These are phyloP conservation scores for Oryza meridionalis DNA, from an alignment of 176 grass and related monocot species.

Conservation along the genomic window DNA sequence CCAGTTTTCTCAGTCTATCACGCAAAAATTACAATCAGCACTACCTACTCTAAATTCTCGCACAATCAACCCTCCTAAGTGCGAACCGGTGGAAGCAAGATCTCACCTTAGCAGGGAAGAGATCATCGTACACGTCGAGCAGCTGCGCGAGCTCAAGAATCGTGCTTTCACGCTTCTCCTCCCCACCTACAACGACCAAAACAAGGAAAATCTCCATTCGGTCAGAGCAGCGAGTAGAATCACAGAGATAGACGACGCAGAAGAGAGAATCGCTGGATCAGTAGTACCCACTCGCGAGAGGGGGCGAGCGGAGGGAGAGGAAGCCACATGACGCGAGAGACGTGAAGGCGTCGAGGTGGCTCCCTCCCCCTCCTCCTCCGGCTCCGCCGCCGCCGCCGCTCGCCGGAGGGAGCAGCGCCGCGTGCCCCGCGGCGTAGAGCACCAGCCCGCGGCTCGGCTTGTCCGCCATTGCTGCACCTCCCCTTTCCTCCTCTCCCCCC, in stretches of 20 bases:
- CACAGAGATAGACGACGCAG: not conserved
- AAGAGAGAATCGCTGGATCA: not conserved
- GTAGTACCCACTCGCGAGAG: constrained; percentile 40
- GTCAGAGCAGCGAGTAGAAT: not conserved
- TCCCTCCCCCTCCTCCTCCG: not conserved
- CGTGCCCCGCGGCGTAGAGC: constrained; percentile 82
- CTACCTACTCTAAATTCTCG: not conserved
- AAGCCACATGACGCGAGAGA: constrained; percentile 75
- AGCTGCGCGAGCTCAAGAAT: constrained; percentile 79
- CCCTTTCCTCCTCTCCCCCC: not conserved
- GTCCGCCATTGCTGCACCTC: constrained; percentile 69
- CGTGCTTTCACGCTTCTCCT: constrained; percentile 46
- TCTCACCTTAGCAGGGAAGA: constrained; percentile 63
- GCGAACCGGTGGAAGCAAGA: constrained; percentile 13
- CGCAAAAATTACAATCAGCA: constrained; percentile 22
- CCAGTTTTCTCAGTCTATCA: constrained; percentile 46
- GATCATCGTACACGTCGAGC: constrained; percentile 68
- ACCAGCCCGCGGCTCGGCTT: constrained; percentile 89
- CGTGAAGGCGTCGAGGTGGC: constrained; percentile 74
- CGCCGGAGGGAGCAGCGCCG: constrained; percentile 43
- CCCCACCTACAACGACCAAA: constrained; percentile 42
- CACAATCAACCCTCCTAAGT: not conserved
- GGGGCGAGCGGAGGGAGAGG: constrained; percentile 75
- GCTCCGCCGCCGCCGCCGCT: not conserved
- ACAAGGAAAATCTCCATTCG: not conserved